phyloP scores from a whole-genome alignment of 2,329 filamentous ascomycete species.

The Shiraia sp. region DNA sequence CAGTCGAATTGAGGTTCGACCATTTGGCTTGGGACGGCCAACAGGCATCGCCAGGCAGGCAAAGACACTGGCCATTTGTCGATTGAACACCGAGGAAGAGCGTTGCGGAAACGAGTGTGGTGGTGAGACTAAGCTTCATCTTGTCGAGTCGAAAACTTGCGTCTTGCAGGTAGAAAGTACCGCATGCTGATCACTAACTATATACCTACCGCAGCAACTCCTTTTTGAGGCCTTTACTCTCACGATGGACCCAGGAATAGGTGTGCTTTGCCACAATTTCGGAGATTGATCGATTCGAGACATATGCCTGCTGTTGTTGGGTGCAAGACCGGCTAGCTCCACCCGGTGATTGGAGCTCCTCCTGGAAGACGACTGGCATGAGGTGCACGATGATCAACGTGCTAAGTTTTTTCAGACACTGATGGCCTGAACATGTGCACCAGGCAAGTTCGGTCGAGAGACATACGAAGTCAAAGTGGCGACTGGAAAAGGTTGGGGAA shows the following conservation, averaged over 20 bases:
- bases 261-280: slow-evolving; percentile 1
- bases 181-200: background rate
- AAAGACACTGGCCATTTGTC: slow-evolving; percentile 12
- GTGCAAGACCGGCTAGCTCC: background rate
- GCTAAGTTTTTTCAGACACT: too few species aligned
- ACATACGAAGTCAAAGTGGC: too few species aligned
- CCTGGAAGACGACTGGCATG: background rate
- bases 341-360: background rate
- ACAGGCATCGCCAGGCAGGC: slow-evolving; percentile 38
- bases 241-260: background rate
- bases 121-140: slow-evolving; percentile 14
- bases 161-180: background rate
- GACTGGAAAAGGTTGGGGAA: too few species aligned
- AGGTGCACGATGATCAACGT: too few species aligned
- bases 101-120: slow-evolving; percentile 11
- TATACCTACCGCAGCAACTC: background rate
- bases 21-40: slow-evolving; percentile 42
- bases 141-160: slow-evolving; percentile 2
- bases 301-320: slow-evolving; percentile 1
- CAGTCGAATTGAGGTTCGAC: slow-evolving; percentile 42
- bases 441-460: too few species aligned
- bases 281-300: slow-evolving; percentile 1
- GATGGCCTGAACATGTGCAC: too few species aligned
- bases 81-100: slow-evolving; percentile 1
- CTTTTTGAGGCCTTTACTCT: background rate